Percentiles rank a stretch among this genome's conserved stretches.
Evolutionary conservation across 139 green algal species (phyloP).

Genomic region (Dunaliella primolecta): DNA sequence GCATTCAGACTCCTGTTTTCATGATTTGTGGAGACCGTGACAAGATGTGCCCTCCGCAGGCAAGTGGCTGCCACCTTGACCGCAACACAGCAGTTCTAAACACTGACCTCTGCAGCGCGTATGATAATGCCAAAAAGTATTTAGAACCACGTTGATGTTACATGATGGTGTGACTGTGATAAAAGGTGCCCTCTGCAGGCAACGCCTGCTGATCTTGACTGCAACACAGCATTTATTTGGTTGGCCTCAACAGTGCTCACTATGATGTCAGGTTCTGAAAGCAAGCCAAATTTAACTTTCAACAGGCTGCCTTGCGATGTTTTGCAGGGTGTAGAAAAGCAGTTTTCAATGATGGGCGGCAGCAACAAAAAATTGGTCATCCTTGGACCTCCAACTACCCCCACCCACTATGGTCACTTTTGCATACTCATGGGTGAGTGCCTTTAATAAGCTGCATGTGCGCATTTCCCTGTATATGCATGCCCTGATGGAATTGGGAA

Average conservation of each 20-base stretch:
- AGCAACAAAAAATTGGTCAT: not conserved
- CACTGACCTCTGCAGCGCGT: too few species aligned
- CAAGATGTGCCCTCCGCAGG: slow-evolving; percentile 54
- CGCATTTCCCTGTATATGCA: not conserved
- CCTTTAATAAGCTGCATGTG: not conserved
- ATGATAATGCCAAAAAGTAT: too few species aligned
- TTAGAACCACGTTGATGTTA: too few species aligned
- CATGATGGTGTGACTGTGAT: too few species aligned
- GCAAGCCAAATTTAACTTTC: not conserved
- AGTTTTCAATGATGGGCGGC: slow-evolving; percentile 6
- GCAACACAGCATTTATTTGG: too few species aligned
- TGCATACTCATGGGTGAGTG: slow-evolving; percentile 47
- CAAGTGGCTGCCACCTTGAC: slow-evolving; percentile 5
- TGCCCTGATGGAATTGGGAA: not conserved
- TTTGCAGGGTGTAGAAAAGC: not conserved
- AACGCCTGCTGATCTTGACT: too few species aligned
- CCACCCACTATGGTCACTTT: slow-evolving; percentile 40
- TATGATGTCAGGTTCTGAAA: not conserved
- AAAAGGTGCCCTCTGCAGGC: too few species aligned
- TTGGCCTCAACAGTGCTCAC: too few species aligned
- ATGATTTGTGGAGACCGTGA: slow-evolving; percentile 47
- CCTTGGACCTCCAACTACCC: not conserved
- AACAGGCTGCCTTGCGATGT: not conserved
- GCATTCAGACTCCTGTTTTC: slow-evolving; percentile 28
- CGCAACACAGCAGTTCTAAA: too few species aligned